phyloP scores from a whole-genome alignment of 2,329 filamentous ascomycete genomes.

The Akanthomyces dipterigenus region DNA sequence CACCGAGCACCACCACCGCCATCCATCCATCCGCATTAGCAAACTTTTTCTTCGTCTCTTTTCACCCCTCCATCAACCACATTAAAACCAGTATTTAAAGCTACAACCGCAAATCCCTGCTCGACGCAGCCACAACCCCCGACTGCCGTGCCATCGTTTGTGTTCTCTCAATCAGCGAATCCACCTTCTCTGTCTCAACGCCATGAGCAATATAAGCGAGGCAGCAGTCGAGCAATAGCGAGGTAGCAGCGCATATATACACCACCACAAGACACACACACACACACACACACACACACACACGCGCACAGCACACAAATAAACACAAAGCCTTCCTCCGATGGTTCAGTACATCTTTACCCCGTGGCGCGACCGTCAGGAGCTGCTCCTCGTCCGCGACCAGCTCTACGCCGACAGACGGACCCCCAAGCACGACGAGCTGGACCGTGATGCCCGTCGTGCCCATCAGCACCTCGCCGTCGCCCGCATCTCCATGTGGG shows the following conservation, averaged over 20 bases:
- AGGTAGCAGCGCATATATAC: neutral
- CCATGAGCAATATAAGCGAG: neutral
- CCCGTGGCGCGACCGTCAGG: conserved; percentile 60
- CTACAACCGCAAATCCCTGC: neutral
- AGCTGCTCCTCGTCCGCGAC: conserved; percentile 58
- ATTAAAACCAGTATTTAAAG: too few relatives aligned
- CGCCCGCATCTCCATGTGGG: conserved; percentile 58
- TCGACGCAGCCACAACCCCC: neutral
- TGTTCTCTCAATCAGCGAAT: neutral
- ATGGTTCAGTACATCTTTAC: conserved; percentile 70
- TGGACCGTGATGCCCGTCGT: conserved; percentile 8
- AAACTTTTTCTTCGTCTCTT: neutral
- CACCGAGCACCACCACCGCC: neutral
- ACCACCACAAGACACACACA: too few relatives aligned
- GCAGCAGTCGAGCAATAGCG: neutral
- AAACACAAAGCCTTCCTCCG: neutral
- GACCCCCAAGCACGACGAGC: conserved; percentile 15
- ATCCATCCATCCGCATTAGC: neutral
- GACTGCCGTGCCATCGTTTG: neutral
- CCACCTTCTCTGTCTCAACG: neutral
- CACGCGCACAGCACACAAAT: neutral
- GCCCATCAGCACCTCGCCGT: conserved; percentile 39
- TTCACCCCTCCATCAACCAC: neutral
- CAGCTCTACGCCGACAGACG: conserved; percentile 48
- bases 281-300: neutral